Evolutionary conservation across 768 basidiomycete species (phyloP).

Genomic region (Strobilomyces echinocephalus): DNA sequence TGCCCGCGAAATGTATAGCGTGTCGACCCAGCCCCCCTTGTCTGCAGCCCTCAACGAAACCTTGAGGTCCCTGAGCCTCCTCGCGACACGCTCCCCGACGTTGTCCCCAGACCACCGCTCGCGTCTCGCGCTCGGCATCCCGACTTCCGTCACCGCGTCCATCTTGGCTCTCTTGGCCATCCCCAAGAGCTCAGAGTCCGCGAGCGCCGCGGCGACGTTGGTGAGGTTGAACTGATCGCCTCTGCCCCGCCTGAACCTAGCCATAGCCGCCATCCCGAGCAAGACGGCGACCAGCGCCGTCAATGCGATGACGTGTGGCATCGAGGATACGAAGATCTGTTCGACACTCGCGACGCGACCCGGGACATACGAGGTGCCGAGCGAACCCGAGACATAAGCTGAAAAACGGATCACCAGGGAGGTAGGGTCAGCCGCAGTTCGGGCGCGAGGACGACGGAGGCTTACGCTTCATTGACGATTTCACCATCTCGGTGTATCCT

Average conservation of each 20-base stretch:
- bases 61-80: constrained; percentile 1
- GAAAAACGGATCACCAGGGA: background rate
- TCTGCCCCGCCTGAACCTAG: constrained; percentile 7
- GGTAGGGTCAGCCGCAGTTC: no score
- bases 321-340: constrained; percentile 12
- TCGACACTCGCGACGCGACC: constrained; percentile 10
- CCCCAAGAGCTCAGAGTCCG: constrained; percentile 5
- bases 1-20: constrained; percentile 1
- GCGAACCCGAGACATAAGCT: constrained; percentile 13
- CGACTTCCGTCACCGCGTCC: background rate
- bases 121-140: no score
- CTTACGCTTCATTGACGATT: constrained; percentile 17
- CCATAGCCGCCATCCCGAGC: background rate
- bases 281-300: background rate
- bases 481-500: constrained; percentile 10
- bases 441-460: background rate
- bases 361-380: constrained; percentile 12
- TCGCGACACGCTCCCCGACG: constrained; percentile 6
- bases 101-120: background rate
- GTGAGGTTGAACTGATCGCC: constrained; percentile 14
- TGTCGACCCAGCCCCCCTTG: background rate
- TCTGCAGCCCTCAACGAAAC: background rate
- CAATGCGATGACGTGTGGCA: constrained; percentile 11
- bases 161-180: constrained; percentile 3
- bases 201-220: constrained; percentile 9